Percentiles rank a stretch among this genome's conserved stretches.
phyloP scores from a whole-genome alignment of 2,329 filamentous ascomycete genomes.

The Mariannaea sp. region DNA sequence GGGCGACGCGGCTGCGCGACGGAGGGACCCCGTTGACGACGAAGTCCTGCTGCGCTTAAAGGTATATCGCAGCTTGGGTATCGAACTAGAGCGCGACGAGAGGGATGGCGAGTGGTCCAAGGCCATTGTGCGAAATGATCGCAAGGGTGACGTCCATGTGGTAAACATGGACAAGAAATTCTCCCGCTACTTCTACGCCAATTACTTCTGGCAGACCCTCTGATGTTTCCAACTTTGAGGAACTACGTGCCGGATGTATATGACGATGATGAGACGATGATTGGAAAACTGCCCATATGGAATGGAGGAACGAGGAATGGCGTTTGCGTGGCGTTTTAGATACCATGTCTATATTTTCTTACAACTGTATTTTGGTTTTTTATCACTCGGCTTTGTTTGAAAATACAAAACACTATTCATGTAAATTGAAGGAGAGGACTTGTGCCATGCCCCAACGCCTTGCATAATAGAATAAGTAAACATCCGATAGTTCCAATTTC shows the following conservation, averaged over 20 bases:
- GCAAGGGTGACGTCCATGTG: conserved; percentile 90
- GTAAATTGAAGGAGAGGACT: too few species aligned
- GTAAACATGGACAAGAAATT: conserved; percentile 94
- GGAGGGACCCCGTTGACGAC: conserved; percentile 59
- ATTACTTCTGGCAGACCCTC: conserved; percentile 93
- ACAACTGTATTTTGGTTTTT: too few species aligned
- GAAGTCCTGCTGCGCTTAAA: conserved; percentile 77
- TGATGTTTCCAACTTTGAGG: conserved; percentile 43
- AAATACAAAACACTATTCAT: too few species aligned
- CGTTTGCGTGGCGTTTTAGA: conserved; percentile 27
- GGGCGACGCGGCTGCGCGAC: conserved; percentile 52
- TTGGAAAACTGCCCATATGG: neutral
- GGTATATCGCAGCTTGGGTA: conserved; percentile 88
- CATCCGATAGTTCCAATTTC: too few species aligned
- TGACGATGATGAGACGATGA: conserved; percentile 16
- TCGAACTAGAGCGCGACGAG: conserved; percentile 82
- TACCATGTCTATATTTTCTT: conserved; percentile 24
- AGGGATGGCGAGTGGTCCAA: conserved; percentile 78
- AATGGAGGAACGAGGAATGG: conserved; percentile 6
- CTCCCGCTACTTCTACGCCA: conserved; percentile 88
- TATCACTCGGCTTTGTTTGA: too few species aligned
- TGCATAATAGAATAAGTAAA: neutral
- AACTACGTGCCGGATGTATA: conserved; percentile 2
- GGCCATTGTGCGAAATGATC: conserved; percentile 82
- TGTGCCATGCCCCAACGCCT: too few species aligned